A percentile compares a stretch with the other conserved stretches of the same genome.
These are phyloP conservation scores for Aspergillus haitiensis DNA, from an alignment of 495 filamentous ascomycete genomes.

Conservation along the genomic window DNA sequence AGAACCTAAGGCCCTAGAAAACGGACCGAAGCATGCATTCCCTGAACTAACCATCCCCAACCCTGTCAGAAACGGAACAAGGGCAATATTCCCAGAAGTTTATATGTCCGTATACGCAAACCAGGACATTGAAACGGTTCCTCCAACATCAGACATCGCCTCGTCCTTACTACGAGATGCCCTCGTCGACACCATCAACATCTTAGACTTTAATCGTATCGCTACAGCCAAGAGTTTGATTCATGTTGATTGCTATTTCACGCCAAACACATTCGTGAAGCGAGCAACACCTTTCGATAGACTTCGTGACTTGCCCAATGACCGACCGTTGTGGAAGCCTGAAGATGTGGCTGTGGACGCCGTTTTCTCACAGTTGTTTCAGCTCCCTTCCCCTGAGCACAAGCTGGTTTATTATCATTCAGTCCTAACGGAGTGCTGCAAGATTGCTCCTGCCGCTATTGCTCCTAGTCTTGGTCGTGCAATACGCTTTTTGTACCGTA, in stretches of 20 bases:
- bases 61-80: slow-evolving; percentile 69
- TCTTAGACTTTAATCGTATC: slow-evolving; percentile 88
- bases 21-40: slow-evolving; percentile 69
- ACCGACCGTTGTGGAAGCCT: slow-evolving; percentile 87
- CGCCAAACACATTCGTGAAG: slow-evolving; percentile 83
- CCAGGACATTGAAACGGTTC: slow-evolving; percentile 91
- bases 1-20: slow-evolving; percentile 43
- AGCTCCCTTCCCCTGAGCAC: slow-evolving; percentile 83
- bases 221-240: slow-evolving; percentile 85
- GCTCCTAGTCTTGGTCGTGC: slow-evolving; percentile 93
- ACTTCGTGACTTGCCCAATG: slow-evolving; percentile 65
- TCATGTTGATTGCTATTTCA: slow-evolving; percentile 92
- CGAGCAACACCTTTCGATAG: slow-evolving; percentile 89
- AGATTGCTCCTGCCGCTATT: slow-evolving; percentile 90
- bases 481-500: slow-evolving; percentile 86
- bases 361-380: slow-evolving; percentile 91
- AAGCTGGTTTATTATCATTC: slow-evolving; percentile 96
- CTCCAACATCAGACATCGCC: slow-evolving; percentile 69
- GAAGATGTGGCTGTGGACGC: slow-evolving; percentile 98
- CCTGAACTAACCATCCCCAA: slow-evolving; percentile 73
- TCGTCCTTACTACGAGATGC: slow-evolving; percentile 81
- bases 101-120: slow-evolving; percentile 89
- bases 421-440: slow-evolving; percentile 90
- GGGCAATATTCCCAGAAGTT: slow-evolving; percentile 83
- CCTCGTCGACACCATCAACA: slow-evolving; percentile 90